phyloP scores from a whole-genome alignment of 2,329 filamentous ascomycete genomes.

The Ceratocystis alfenasii region DNA sequence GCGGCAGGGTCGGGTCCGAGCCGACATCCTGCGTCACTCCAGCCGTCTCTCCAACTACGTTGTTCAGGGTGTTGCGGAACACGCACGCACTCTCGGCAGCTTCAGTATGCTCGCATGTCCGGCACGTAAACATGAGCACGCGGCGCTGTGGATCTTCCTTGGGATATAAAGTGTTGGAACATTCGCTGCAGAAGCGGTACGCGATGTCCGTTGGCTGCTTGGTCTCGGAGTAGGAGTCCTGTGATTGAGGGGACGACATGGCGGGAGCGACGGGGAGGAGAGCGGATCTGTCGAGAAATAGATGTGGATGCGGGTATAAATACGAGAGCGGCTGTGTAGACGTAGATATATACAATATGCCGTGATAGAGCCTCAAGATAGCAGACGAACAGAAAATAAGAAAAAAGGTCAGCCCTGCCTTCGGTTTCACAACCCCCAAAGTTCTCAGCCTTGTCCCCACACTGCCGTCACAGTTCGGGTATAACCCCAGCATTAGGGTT shows the following conservation, averaged over 20 bases:
- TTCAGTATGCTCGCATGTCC: slow-evolving; percentile 86
- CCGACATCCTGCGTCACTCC: slow-evolving; percentile 96
- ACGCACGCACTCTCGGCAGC: slow-evolving; percentile 79
- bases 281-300: not conserved
- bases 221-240: slow-evolving; percentile 33
- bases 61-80: slow-evolving; percentile 89
- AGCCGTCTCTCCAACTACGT: slow-evolving; percentile 83
- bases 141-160: slow-evolving; percentile 80
- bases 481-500: not conserved
- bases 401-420: too few species aligned
- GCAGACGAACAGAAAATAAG: too few species aligned
- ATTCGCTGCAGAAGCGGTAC: slow-evolving; percentile 97
- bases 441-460: not conserved
- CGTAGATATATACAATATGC: too few species aligned
- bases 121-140: slow-evolving; percentile 87
- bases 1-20: slow-evolving; percentile 93
- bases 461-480: not conserved
- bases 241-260: slow-evolving; percentile 39
- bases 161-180: slow-evolving; percentile 95
- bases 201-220: slow-evolving; percentile 66
- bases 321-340: too few species aligned
- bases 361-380: too few species aligned
- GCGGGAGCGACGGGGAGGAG: slow-evolving; percentile 17
- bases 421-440: too few species aligned
- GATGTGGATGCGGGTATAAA: not conserved